Evolutionary conservation across 179 eudicot species (phyloP), one percentile per base, ranked within the genome.

Genomic region (Nepenthes alata): DNA sequence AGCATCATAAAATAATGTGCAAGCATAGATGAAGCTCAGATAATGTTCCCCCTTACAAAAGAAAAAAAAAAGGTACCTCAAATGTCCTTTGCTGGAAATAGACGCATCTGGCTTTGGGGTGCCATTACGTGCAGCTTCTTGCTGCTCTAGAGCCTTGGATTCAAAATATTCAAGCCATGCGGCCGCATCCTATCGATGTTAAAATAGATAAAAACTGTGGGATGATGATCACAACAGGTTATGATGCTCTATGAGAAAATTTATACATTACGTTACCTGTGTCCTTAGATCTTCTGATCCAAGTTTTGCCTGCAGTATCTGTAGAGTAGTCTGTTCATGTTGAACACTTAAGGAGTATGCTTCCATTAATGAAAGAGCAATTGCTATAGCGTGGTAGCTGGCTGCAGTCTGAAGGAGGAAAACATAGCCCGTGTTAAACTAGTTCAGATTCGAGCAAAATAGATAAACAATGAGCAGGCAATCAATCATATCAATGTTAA

Each of bases 111-210:
- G 88, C 75, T 89, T 91, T 63, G 96, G 98, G 48, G 96, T 84
- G 56, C 98, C 98, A 78, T 84, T 89, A 14, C 95, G 89, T 60
- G 95, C 98, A 73, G 96, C 95, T 77, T 91, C 98, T 74, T 91
- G 98, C 82, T 91, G 98, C 80, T 91, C 98, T 53, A 91, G 74
- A 45, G 95, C 98, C 75, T 91, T 91, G 54, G 98, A 91, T 73
- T 91, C 98, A 56, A 91, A 91, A 74, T 91, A 91, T 73, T 91
- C 98, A 38, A 91, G 96, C 98, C 98, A 91, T 16, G 98, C 98
- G 65, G 98, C 96, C 37, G 98, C 96, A 75, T 91, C 98, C 98
- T 91, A 52, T 37, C 66, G 37, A 74, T 34, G 47, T 25, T 36
- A 50, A 41, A 4, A 16, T 13, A 67, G 16, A 47, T 35, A 49